Percentiles rank a stretch among this genome's conserved stretches.
phyloP scores from a whole-genome alignment of 2,329 filamentous ascomycete genomes.

The Neofusicoccum cordaticola region DNA sequence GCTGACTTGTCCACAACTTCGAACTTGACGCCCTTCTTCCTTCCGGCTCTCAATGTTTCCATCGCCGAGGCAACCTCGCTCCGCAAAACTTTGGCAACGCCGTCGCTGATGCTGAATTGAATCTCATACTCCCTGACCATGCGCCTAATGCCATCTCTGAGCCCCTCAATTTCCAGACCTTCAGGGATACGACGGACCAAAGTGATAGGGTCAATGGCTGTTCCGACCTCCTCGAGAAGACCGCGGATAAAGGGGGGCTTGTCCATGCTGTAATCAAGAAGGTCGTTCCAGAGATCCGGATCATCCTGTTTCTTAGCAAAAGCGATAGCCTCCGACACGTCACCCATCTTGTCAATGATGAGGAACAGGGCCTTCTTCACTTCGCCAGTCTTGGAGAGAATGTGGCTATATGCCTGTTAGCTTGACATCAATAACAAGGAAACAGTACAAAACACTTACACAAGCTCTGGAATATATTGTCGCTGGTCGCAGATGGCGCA shows the following conservation, averaged over 20 bases:
- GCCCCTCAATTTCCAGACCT: constrained; percentile 85
- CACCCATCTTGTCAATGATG: constrained; percentile 88
- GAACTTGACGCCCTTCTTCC: constrained; percentile 85
- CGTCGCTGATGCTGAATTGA: constrained; percentile 86
- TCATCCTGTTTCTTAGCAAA: constrained; percentile 95
- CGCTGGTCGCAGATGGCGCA: constrained; percentile 73
- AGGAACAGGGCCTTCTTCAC: constrained; percentile 87
- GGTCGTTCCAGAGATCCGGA: constrained; percentile 88
- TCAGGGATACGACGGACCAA: constrained; percentile 89
- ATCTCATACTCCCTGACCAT: constrained; percentile 97
- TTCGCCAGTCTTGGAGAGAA: constrained; percentile 92
- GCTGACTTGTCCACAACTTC: constrained; percentile 55
- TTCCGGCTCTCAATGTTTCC: constrained; percentile 72
- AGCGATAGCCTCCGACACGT: constrained; percentile 87
- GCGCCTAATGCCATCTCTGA: constrained; percentile 81
- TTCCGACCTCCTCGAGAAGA: constrained; percentile 89
- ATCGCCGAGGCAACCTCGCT: constrained; percentile 86
- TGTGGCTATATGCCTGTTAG: constrained; percentile 51
- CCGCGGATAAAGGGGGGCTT: constrained; percentile 93
- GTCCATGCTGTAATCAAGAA: constrained; percentile 95
- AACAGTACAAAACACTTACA: constrained; percentile 42
- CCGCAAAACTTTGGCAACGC: constrained; percentile 79
- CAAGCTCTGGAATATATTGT: constrained; percentile 86
- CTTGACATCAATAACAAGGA: neutral
- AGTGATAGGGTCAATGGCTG: constrained; percentile 86